phyloP scores from a whole-genome alignment of 2,329 filamentous ascomycete genomes.

The Grosmannia clavigera region DNA sequence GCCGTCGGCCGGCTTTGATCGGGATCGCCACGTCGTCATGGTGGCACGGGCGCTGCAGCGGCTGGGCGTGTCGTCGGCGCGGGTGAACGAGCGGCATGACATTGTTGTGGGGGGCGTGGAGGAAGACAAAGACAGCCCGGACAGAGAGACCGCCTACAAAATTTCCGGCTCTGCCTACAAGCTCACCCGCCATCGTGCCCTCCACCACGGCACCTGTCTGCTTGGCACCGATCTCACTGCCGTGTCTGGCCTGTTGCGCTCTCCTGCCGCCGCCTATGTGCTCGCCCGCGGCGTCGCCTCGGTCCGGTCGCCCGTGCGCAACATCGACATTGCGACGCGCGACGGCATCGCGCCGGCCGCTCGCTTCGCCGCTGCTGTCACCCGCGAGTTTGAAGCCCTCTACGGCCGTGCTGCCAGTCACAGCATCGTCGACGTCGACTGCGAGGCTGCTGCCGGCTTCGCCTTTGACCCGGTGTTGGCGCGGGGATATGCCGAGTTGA shows the following conservation, averaged over 20 bases:
- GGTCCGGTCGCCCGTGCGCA: slow-evolving; percentile 72
- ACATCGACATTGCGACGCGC: slow-evolving; percentile 40
- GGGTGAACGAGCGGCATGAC: slow-evolving; percentile 85
- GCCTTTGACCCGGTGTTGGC: slow-evolving; percentile 29
- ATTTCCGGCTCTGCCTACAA: slow-evolving; percentile 94
- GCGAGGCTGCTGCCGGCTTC: slow-evolving; percentile 32
- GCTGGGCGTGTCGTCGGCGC: slow-evolving; percentile 52
- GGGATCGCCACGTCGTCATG: slow-evolving; percentile 85
- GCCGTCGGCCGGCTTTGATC: slow-evolving; percentile 62
- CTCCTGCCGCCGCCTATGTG: slow-evolving; percentile 61
- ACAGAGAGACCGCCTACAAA: slow-evolving; percentile 35
- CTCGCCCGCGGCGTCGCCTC: slow-evolving; percentile 80
- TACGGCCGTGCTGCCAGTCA: slow-evolving; percentile 35
- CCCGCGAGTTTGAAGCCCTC: slow-evolving; percentile 53
- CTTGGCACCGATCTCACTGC: slow-evolving; percentile 59
- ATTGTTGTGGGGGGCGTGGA: slow-evolving; percentile 55
- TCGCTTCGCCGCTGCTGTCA: slow-evolving; percentile 41
- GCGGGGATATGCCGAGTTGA: slow-evolving; percentile 46
- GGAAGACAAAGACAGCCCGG: too few relatives aligned
- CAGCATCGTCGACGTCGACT: slow-evolving; percentile 31
- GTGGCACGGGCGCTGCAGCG: slow-evolving; percentile 65
- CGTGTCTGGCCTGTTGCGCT: slow-evolving; percentile 60
- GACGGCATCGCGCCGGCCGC: not conserved
- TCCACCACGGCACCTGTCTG: slow-evolving; percentile 91
- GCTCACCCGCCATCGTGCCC: slow-evolving; percentile 60